phyloP scores from a whole-genome alignment of 164 flowering plant species.

The Brasenia schreberi region DNA sequence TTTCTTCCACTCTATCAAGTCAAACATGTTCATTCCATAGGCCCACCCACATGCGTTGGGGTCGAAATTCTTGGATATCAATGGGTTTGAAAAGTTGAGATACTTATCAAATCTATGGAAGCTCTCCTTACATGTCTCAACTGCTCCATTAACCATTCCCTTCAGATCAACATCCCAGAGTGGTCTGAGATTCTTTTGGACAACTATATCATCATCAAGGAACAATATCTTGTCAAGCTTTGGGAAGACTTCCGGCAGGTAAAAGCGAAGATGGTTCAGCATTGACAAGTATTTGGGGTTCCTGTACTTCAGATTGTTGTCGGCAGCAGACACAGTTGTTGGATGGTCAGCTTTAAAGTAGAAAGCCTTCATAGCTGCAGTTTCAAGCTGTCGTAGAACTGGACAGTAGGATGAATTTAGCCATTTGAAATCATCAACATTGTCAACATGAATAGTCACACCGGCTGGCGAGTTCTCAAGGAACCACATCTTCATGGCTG shows the following conservation, averaged over 20 bases:
- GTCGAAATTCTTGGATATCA: constrained; percentile 60
- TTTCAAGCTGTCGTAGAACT: constrained; percentile 92
- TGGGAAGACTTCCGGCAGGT: constrained; percentile 96
- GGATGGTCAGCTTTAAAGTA: constrained; percentile 75
- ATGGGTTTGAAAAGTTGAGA: constrained; percentile 85
- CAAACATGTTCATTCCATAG: constrained; percentile 94
- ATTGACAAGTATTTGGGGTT: constrained; percentile 94
- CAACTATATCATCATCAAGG: constrained; percentile 97
- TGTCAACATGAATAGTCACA: constrained; percentile 58
- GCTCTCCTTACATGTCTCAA: constrained; percentile 95
- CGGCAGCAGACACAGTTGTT: constrained; percentile 50
- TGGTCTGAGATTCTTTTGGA: constrained; percentile 86
- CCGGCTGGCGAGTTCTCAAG: constrained; percentile 49
- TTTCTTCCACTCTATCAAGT: constrained; percentile 80
- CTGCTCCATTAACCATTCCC: constrained; percentile 98
- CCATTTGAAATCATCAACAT: constrained; percentile 90
- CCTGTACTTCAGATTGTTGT: constrained; percentile 84
- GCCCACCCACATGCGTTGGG: constrained; percentile 99
- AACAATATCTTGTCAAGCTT: constrained; percentile 80
- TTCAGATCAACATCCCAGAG: constrained; percentile 72
- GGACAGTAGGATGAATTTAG: constrained; percentile 88
- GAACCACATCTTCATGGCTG: constrained; percentile 98
- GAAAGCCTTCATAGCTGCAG: constrained; percentile 55
- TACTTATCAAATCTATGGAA: constrained; percentile 93
- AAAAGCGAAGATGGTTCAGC: constrained; percentile 93